Evolutionary conservation across 2,329 filamentous ascomycete genomes (phyloP).

Genomic region (Fusarium udum): DNA sequence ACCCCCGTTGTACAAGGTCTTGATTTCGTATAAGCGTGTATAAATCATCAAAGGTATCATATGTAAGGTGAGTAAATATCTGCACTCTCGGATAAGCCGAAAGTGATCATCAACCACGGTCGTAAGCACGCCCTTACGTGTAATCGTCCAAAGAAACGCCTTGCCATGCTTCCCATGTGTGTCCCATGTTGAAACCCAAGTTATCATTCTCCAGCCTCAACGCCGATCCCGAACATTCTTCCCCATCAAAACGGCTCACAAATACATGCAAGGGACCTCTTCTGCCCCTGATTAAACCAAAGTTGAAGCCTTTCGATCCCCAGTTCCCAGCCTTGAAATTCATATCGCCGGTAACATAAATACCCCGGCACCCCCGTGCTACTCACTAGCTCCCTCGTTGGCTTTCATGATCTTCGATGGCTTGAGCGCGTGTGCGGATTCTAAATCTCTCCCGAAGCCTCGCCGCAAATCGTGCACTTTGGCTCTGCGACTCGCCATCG

Average conservation of each 20-base stretch:
- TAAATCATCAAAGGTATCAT: slow-evolving; percentile 21
- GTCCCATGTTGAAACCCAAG: slow-evolving; percentile 16
- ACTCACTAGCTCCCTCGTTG: slow-evolving; percentile 3
- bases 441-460: slow-evolving; percentile 64
- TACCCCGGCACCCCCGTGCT: background rate
- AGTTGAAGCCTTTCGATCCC: background rate
- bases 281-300: background rate
- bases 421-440: slow-evolving; percentile 59
- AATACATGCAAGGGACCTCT: background rate
- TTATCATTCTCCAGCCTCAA: slow-evolving; percentile 16
- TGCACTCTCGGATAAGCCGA: background rate
- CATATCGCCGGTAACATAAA: background rate
- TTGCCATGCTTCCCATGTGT: slow-evolving; percentile 34
- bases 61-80: background rate
- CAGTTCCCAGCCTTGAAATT: background rate
- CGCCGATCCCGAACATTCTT: slow-evolving; percentile 29
- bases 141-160: slow-evolving; percentile 35
- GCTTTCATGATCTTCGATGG: slow-evolving; percentile 30
- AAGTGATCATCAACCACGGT: slow-evolving; percentile 11
- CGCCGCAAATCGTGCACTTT: slow-evolving; percentile 57
- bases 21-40: background rate
- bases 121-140: slow-evolving; percentile 5
- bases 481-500: slow-evolving; percentile 49
- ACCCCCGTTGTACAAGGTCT: background rate
- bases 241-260: background rate